Percentiles rank a stretch among this genome's conserved stretches.
phyloP scores from a whole-genome alignment of 1,284 basidiomycete genomes.

The Gymnopus androsaceus region DNA sequence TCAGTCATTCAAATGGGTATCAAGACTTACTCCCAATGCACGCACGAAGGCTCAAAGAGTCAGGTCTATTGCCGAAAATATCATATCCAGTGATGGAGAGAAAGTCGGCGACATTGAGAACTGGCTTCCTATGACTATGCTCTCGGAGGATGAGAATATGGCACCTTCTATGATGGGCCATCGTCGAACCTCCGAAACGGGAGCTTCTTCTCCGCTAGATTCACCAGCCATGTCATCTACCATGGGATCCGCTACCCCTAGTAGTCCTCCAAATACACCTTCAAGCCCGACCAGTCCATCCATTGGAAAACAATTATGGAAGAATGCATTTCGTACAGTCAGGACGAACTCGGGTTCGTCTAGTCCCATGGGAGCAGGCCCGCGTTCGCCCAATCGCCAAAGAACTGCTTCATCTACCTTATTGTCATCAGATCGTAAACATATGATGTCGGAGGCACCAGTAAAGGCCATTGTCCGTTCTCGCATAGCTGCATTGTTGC shows the following conservation, averaged over 20 bases:
- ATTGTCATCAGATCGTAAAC: conserved; percentile 30
- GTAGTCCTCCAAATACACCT: not conserved
- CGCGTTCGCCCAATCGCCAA: conserved; percentile 36
- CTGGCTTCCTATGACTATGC: conserved; percentile 7
- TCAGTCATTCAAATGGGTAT: conserved; percentile 28
- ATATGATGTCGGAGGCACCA: conserved; percentile 35
- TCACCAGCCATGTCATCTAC: not conserved
- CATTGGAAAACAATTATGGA: conserved; percentile 29
- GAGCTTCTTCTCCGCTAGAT: conserved; percentile 1
- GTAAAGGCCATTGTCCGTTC: conserved; percentile 48
- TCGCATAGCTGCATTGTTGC: conserved; percentile 57
- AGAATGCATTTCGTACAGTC: conserved; percentile 31
- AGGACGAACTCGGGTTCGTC: conserved; percentile 31
- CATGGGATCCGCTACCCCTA: not conserved
- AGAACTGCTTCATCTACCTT: conserved; percentile 47
- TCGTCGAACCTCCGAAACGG: conserved; percentile 6
- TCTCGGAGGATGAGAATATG: not conserved
- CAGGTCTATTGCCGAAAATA: conserved; percentile 3
- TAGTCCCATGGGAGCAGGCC: no score
- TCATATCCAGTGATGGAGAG: conserved; percentile 11
- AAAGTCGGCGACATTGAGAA: conserved; percentile 11
- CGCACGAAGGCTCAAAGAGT: conserved; percentile 2
- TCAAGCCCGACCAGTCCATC: conserved; percentile 16
- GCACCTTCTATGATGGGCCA: not conserved
- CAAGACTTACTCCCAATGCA: conserved; percentile 24